These are phyloP conservation scores for Cercospora nicotianae DNA, from an alignment of 2,329 filamentous ascomycete species.

Conservation along the genomic window DNA sequence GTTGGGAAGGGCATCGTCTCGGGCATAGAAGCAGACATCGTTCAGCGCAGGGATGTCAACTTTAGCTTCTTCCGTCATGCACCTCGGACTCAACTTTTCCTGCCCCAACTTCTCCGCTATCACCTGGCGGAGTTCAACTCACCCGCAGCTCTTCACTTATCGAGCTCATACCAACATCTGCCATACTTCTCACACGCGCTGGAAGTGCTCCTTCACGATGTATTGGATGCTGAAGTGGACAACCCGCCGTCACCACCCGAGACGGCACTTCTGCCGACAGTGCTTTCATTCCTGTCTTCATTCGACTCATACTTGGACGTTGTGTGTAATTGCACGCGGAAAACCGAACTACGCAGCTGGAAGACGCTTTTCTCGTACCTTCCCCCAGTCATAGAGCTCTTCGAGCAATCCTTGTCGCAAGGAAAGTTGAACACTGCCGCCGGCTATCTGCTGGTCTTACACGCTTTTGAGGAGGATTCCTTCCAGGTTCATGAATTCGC, in stretches of 20 bases:
- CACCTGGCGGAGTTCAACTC: conserved; percentile 74
- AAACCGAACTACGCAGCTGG: conserved; percentile 95
- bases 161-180: conserved; percentile 80
- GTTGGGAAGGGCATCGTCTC: conserved; percentile 87
- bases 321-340: conserved; percentile 92
- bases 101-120: conserved; percentile 81
- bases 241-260: conserved; percentile 48
- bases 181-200: conserved; percentile 92
- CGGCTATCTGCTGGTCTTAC: conserved; percentile 91
- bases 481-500: conserved; percentile 68
- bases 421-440: conserved; percentile 91
- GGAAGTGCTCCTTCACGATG: conserved; percentile 87
- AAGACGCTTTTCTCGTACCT: conserved; percentile 88
- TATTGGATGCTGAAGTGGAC: conserved; percentile 93
- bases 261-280: conserved; percentile 52
- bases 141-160: conserved; percentile 76
- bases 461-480: conserved; percentile 63
- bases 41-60: conserved; percentile 87
- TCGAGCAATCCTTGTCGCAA: conserved; percentile 84
- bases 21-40: conserved; percentile 86
- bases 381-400: conserved; percentile 85
- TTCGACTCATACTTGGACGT: conserved; percentile 86
- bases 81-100: conserved; percentile 89
- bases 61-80: conserved; percentile 89
- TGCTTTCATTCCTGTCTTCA: conserved; percentile 55